phyloP scores from a whole-genome alignment of 495 filamentous ascomycete species.

The Hypoxylon subgilvum region DNA sequence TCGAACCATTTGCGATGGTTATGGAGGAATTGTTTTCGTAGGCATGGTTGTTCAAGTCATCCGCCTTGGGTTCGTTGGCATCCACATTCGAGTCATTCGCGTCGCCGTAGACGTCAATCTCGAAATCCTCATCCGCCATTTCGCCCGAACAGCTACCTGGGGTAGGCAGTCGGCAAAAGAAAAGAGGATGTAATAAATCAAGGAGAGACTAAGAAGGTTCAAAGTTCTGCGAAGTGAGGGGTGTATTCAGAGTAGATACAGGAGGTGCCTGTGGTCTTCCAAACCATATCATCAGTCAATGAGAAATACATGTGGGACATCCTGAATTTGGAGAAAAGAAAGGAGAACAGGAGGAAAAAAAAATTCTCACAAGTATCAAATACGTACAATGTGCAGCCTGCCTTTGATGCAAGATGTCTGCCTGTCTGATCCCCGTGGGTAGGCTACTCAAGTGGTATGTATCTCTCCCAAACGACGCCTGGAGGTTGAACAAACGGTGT shows the following conservation, averaged over 20 bases:
- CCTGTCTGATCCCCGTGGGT: conserved; percentile 13
- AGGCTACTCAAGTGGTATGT: no score
- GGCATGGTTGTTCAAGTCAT: conserved; percentile 47
- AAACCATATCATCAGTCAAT: conserved; percentile 44
- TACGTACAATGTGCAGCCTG: conserved; percentile 54
- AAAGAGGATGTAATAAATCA: conserved; percentile 43
- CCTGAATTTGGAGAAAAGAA: conserved; percentile 28
- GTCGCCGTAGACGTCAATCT: conserved; percentile 97
- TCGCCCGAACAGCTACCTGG: no score
- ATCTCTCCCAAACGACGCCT: conserved; percentile 16
- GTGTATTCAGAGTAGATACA: conserved; percentile 47
- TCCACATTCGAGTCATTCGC: conserved; percentile 60
- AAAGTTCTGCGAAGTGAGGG: conserved; percentile 37
- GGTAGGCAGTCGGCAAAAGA: conserved; percentile 18
- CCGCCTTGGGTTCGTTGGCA: conserved; percentile 55
- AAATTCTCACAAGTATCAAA: conserved; percentile 43
- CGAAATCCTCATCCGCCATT: conserved; percentile 95
- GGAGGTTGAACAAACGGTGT: conserved; percentile 40
- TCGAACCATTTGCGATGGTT: conserved; percentile 46
- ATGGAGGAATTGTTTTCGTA: conserved; percentile 48
- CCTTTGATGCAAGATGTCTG: conserved; percentile 26
- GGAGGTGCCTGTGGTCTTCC: conserved; percentile 42
- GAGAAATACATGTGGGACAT: conserved; percentile 36
- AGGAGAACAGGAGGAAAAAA: conserved; percentile 44
- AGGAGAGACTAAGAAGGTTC: conserved; percentile 35